Conservation (phyloP, 495 filamentous ascomycete genomes). For the Aspergillus olivimuriae region DNA sequence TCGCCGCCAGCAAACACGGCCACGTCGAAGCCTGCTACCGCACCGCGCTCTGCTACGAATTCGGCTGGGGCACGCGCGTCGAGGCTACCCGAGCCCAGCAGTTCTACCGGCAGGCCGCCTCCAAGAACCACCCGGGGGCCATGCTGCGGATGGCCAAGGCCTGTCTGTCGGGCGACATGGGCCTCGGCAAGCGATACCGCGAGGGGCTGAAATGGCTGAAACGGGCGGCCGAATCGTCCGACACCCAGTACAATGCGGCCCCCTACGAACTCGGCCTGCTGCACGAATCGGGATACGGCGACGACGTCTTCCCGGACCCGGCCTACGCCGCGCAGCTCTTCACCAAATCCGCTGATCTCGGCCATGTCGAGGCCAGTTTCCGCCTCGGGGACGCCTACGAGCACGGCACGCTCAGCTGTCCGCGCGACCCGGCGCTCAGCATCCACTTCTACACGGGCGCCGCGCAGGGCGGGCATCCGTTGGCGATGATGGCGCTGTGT, state of each 20-base stretch:
- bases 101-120: conserved; percentile 83
- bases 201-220: conserved; percentile 98
- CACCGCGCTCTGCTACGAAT: conserved; percentile 92
- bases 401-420: conserved; percentile 80
- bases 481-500: conserved; percentile 98
- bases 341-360: conserved; percentile 88
- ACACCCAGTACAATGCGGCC: conserved; percentile 84
- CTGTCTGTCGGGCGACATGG: conserved; percentile 82
- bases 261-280: conserved; percentile 86
- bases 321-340: conserved; percentile 90
- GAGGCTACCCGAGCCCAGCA: conserved; percentile 87
- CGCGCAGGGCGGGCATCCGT: conserved; percentile 72
- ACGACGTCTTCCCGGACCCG: conserved; percentile 86
- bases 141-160: conserved; percentile 89
- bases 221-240: conserved; percentile 80
- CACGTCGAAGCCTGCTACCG: conserved; percentile 95
- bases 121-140: conserved; percentile 90
- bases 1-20: conserved; percentile 92
- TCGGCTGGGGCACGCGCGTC: conserved; percentile 90
- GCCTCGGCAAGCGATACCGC: conserved; percentile 72
- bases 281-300: conserved; percentile 84
- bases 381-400: conserved; percentile 96
- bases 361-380: conserved; percentile 76
- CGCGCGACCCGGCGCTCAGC: conserved; percentile 83
- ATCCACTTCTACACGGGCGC: conserved; percentile 97